phyloP scores from a whole-genome alignment of 805 yeast genomes.

The Candida rishiriensis region DNA sequence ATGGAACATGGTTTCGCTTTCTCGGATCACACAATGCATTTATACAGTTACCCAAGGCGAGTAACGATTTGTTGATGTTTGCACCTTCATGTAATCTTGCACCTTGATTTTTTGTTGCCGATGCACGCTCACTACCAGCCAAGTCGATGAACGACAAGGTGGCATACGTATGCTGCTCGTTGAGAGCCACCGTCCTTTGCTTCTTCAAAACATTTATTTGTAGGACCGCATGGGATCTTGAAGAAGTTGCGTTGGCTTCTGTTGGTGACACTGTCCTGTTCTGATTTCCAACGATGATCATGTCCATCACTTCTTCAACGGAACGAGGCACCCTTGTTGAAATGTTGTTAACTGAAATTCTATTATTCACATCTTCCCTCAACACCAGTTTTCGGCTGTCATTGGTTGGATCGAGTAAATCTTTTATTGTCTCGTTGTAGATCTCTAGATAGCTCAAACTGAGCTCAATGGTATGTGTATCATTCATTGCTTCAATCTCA shows the following conservation, averaged over 20 bases:
- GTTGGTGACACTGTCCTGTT: conserved; percentile 85
- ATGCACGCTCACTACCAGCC: conserved; percentile 95
- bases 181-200: conserved; percentile 55
- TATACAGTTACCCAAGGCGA: conserved; percentile 91
- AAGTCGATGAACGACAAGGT: conserved; percentile 84
- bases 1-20: conserved; percentile 73
- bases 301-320: conserved; percentile 73
- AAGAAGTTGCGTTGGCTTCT: conserved; percentile 84
- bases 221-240: conserved; percentile 90
- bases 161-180: conserved; percentile 68
- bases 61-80: conserved; percentile 78
- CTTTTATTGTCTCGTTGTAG: conserved; percentile 85
- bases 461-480: conserved; percentile 54
- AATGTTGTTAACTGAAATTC: conserved; percentile 68
- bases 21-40: conserved; percentile 81
- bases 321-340: conserved; percentile 56
- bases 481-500: conserved; percentile 51
- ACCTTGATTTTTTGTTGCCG: conserved; percentile 83
- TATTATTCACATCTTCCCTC: conserved; percentile 65
- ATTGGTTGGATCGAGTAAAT: conserved; percentile 56
- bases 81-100: conserved; percentile 85
- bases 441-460: conserved; percentile 77
- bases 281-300: conserved; percentile 65
- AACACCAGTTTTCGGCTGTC: conserved; percentile 41
- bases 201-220: conserved; percentile 68